Evolutionary conservation across 106 monocot species (phyloP).

Genomic region (Platanthera zijinensis): DNA sequence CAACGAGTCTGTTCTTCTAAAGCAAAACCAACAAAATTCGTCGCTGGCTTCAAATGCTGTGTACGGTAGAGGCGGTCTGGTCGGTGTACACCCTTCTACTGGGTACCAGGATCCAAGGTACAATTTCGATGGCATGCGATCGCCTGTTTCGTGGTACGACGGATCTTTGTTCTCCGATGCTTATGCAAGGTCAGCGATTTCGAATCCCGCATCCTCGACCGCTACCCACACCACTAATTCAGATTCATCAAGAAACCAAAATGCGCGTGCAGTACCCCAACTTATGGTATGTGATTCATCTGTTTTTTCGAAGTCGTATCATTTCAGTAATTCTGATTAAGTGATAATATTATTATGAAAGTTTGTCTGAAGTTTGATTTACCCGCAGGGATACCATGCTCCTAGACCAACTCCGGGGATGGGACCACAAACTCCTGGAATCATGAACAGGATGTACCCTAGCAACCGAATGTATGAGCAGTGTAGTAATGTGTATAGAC

Average conservation of each 20-base stretch:
- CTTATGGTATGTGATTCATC: background rate
- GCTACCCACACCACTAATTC: slow-evolving; percentile 16
- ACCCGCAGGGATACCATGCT: slow-evolving; percentile 28
- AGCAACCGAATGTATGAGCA: slow-evolving; percentile 49
- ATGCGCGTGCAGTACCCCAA: slow-evolving; percentile 12
- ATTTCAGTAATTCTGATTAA: background rate
- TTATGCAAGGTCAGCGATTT: slow-evolving; percentile 22
- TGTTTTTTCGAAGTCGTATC: background rate
- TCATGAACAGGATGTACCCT: slow-evolving; percentile 40
- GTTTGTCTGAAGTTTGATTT: background rate
- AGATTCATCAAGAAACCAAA: slow-evolving; percentile 29
- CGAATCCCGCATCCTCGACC: slow-evolving; percentile 15
- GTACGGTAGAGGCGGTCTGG: slow-evolving; percentile 33
- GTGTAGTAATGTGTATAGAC: slow-evolving; percentile 22
- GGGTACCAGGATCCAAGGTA: slow-evolving; percentile 50
- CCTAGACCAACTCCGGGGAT: slow-evolving; percentile 25
- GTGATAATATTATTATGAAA: slow-evolving; percentile 18
- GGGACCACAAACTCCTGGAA: slow-evolving; percentile 22
- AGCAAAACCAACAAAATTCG: slow-evolving; percentile 37
- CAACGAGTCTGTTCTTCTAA: slow-evolving; percentile 18
- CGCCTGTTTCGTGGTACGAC: slow-evolving; percentile 54
- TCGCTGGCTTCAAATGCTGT: slow-evolving; percentile 30
- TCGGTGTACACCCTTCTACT: slow-evolving; percentile 33
- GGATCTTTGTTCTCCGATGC: slow-evolving; percentile 22
- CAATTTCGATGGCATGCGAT: slow-evolving; percentile 40